Conservation (phyloP, 306 rosid species). For the Bauhinia variegata region DNA sequence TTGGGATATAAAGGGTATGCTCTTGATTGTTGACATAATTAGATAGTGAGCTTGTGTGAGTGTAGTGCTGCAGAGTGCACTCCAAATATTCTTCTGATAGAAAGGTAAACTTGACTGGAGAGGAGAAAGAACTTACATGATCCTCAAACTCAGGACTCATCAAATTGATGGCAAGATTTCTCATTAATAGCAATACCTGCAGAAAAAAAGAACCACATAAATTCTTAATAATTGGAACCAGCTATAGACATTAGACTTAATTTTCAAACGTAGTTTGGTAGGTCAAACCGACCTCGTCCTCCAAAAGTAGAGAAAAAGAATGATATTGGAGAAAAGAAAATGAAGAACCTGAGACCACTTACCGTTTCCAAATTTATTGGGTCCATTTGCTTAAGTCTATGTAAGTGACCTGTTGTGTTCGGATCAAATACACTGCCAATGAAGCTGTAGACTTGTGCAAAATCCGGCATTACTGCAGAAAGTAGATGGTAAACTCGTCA, state of each 20-base stretch:
- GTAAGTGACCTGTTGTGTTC: slow-evolving; percentile 59
- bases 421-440: slow-evolving; percentile 92
- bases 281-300: slow-evolving; percentile 20
- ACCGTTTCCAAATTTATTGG: slow-evolving; percentile 87
- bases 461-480: slow-evolving; percentile 79
- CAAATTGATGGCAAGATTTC: slow-evolving; percentile 74
- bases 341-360: slow-evolving; percentile 35
- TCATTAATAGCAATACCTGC: slow-evolving; percentile 82
- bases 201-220: slow-evolving; percentile 33
- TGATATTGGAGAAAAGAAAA: not conserved
- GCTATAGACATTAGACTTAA: not conserved
- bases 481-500: slow-evolving; percentile 28
- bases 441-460: slow-evolving; percentile 79
- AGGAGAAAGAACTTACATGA: slow-evolving; percentile 69
- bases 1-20: not conserved
- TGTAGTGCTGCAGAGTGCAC: no score
- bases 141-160: slow-evolving; percentile 73
- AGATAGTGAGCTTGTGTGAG: no score
- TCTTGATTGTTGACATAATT: no score
- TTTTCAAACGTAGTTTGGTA: not conserved
- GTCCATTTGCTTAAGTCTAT: slow-evolving; percentile 77
- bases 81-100: no score
- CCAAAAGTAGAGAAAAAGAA: not conserved
- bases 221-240: slow-evolving; percentile 9
- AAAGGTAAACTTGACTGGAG: not conserved